A percentile compares a stretch with the other conserved stretches of the same genome.
Conservation (phyloP, 2,329 filamentous ascomycete genomes). For the Fusarium sp. region DNA sequence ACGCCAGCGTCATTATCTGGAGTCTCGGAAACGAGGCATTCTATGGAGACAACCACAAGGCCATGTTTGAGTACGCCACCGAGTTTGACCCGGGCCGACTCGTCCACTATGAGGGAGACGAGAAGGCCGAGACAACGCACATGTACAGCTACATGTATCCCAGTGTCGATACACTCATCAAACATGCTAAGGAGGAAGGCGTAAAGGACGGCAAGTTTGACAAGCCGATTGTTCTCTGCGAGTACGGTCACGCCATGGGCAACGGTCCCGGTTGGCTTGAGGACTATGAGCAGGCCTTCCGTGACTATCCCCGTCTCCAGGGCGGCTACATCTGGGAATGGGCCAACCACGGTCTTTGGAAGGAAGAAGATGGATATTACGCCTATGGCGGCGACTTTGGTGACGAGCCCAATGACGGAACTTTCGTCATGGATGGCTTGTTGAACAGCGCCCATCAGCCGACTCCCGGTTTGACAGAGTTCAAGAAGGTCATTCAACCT, state of each 20-base stretch:
- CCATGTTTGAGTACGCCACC: slow-evolving; percentile 77
- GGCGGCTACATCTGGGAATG: slow-evolving; percentile 80
- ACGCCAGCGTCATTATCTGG: slow-evolving; percentile 81
- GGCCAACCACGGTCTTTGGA: slow-evolving; percentile 73
- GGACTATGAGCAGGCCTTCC: slow-evolving; percentile 78
- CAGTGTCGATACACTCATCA: slow-evolving; percentile 65
- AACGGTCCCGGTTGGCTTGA: slow-evolving; percentile 80
- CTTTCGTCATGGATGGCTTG: slow-evolving; percentile 76
- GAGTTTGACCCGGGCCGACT: slow-evolving; percentile 70
- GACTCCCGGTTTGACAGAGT: slow-evolving; percentile 70
- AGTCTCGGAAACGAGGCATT: slow-evolving; percentile 82
- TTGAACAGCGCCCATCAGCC: slow-evolving; percentile 69
- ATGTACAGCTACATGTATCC: slow-evolving; percentile 81
- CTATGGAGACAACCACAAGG: slow-evolving; percentile 77
- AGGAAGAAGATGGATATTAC: slow-evolving; percentile 69
- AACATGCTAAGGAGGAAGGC: slow-evolving; percentile 61
- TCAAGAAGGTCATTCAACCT: slow-evolving; percentile 72
- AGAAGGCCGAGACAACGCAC: slow-evolving; percentile 71
- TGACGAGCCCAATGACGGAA: slow-evolving; percentile 72
- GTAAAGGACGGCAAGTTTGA: slow-evolving; percentile 62
- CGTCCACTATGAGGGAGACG: slow-evolving; percentile 79
- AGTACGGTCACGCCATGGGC: slow-evolving; percentile 78
- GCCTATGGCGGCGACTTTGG: slow-evolving; percentile 76
- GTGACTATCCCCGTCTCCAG: slow-evolving; percentile 72
- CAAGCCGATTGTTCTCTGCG: slow-evolving; percentile 74